Conservation (phyloP, 139 green algal genomes). For the Desmodesmus armatus region DNA sequence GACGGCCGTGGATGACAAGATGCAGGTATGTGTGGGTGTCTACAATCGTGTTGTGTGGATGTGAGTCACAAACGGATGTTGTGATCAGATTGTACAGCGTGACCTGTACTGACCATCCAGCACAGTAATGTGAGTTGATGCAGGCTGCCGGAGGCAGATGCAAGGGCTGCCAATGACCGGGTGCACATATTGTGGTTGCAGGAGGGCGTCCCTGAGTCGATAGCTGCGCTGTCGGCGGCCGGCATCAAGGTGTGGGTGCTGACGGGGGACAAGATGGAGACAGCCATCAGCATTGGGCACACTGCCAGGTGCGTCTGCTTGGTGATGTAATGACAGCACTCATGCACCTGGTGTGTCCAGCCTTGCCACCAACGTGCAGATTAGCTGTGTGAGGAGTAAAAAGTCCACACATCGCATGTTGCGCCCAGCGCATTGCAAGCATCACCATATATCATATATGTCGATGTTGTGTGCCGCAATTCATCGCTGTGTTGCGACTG, state of each 20-base stretch:
- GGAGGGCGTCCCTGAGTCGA: conserved; percentile 80
- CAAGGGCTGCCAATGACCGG: no score
- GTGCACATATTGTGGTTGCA: conserved; percentile 45
- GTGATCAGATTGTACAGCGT: no score
- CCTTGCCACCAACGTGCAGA: not conserved
- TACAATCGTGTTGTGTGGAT: no score
- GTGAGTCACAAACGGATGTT: no score
- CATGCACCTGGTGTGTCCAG: not conserved
- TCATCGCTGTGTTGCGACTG: not conserved
- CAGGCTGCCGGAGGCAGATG: no score
- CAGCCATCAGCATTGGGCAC: conserved; percentile 89
- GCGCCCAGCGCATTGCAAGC: no score
- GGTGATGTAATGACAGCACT: not conserved
- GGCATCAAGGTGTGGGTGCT: conserved; percentile 91
- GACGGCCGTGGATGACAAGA: conserved; percentile 79
- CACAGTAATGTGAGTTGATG: no score
- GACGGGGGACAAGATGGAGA: conserved; percentile 94
- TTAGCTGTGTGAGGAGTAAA: no score
- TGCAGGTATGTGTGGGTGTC: conserved; percentile 71
- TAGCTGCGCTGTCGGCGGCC: conserved; percentile 68
- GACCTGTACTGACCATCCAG: no score
- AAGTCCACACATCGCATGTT: no score
- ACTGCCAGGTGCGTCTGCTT: conserved; percentile 3
- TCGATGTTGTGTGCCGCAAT: no score
- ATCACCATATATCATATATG: not conserved